A percentile compares a stretch with the other conserved stretches of the same genome.
These are phyloP conservation scores for Annulohypoxylon nitens DNA, from an alignment of 495 filamentous ascomycete species.

Conservation along the genomic window DNA sequence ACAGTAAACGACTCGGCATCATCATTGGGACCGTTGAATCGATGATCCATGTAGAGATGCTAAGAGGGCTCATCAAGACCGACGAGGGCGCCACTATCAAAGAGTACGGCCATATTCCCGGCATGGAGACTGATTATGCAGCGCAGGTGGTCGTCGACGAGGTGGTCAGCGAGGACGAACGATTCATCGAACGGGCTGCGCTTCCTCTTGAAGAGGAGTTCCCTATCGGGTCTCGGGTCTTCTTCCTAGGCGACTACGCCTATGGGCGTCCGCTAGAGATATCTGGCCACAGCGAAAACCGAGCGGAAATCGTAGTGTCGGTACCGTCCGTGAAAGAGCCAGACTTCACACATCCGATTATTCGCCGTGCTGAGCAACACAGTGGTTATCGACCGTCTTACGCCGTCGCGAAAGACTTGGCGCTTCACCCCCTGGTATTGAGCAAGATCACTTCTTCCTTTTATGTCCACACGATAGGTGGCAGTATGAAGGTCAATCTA, in stretches of 20 bases:
- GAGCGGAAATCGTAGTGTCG: conserved; percentile 81
- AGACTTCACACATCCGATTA: conserved; percentile 84
- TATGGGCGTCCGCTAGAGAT: conserved; percentile 92
- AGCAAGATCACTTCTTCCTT: conserved; percentile 97
- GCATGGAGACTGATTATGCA: conserved; percentile 92
- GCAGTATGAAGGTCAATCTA: conserved; percentile 79
- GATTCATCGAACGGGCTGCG: conserved; percentile 90
- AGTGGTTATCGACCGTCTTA: conserved; percentile 88
- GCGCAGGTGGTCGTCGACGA: conserved; percentile 90
- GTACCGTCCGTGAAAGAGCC: conserved; percentile 75
- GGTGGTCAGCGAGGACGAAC: conserved; percentile 89
- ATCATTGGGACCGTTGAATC: conserved; percentile 89
- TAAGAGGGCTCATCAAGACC: conserved; percentile 90
- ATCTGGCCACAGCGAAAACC: conserved; percentile 76
- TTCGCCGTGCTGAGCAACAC: conserved; percentile 70
- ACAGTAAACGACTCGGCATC: conserved; percentile 91
- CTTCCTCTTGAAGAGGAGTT: conserved; percentile 93
- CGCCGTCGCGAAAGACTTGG: conserved; percentile 82
- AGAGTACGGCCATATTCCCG: conserved; percentile 89
- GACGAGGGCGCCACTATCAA: conserved; percentile 93
- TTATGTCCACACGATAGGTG: conserved; percentile 80
- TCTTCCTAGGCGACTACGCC: conserved; percentile 96
- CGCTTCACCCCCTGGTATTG: conserved; percentile 85
- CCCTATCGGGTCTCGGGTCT: conserved; percentile 80
- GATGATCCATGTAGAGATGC: conserved; percentile 89